Percentiles rank a stretch among this genome's conserved stretches.
These are phyloP conservation scores for Lanmaoa rubissima DNA, from an alignment of 768 basidiomycete genomes.

Conservation along the genomic window DNA sequence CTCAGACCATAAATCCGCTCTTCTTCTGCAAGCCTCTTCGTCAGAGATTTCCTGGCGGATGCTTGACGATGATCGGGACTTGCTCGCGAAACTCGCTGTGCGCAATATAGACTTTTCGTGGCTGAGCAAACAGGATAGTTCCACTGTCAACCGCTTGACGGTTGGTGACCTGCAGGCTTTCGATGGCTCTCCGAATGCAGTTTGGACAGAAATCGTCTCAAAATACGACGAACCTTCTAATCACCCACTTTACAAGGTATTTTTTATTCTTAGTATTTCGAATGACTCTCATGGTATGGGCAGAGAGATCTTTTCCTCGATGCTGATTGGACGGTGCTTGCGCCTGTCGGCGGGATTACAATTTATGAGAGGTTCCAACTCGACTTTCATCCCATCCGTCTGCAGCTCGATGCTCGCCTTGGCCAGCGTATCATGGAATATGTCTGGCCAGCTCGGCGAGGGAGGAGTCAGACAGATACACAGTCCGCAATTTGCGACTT, in stretches of 20 bases:
- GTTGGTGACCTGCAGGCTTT: slow-evolving; percentile 81
- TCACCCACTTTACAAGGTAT: slow-evolving; percentile 71
- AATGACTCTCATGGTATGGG: slow-evolving; percentile 9
- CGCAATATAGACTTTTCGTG: slow-evolving; percentile 76
- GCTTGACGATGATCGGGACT: slow-evolving; percentile 67
- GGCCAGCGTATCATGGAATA: slow-evolving; percentile 86
- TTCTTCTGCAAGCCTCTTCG: slow-evolving; percentile 77
- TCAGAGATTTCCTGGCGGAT: slow-evolving; percentile 91
- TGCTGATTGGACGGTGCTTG: slow-evolving; percentile 78
- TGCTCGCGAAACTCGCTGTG: slow-evolving; percentile 85
- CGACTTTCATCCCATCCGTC: slow-evolving; percentile 78
- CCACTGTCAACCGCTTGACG: slow-evolving; percentile 72
- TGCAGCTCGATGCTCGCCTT: slow-evolving; percentile 82
- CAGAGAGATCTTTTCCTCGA: slow-evolving; percentile 72
- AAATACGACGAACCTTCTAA: slow-evolving; percentile 70
- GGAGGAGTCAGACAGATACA: slow-evolving; percentile 15
- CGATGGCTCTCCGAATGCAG: slow-evolving; percentile 77
- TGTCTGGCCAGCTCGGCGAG: slow-evolving; percentile 69
- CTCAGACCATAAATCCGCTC: slow-evolving; percentile 73
- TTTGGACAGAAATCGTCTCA: slow-evolving; percentile 85
- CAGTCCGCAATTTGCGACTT: background rate
- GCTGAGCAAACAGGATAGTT: slow-evolving; percentile 85
- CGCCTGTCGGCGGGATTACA: slow-evolving; percentile 90
- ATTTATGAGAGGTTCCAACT: slow-evolving; percentile 84
- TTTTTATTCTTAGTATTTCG: background rate